Percentiles rank a stretch among this genome's conserved stretches.
Evolutionary conservation across 805 yeast genomes (phyloP).

Genomic region (Kodamaea leandrae): DNA sequence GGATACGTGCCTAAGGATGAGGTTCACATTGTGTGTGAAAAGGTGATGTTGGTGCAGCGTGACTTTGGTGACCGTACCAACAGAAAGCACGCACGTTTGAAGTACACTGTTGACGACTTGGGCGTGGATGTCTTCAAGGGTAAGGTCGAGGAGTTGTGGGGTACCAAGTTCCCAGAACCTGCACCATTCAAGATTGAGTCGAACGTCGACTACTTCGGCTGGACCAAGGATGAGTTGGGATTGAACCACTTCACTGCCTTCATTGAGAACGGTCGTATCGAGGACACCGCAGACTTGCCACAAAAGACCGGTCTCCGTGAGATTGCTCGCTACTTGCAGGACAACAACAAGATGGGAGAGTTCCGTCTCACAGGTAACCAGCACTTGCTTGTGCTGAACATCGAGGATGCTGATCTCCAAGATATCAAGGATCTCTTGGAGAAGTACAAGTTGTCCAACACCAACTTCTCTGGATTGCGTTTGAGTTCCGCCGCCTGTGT

Average conservation of each 20-base stretch:
- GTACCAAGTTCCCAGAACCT: slow-evolving; percentile 67
- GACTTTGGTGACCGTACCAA: slow-evolving; percentile 93
- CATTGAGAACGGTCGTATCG: slow-evolving; percentile 95
- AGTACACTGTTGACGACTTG: slow-evolving; percentile 93
- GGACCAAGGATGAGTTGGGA: slow-evolving; percentile 85
- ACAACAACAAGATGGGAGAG: slow-evolving; percentile 61
- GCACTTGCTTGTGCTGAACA: slow-evolving; percentile 74
- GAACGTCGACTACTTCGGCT: slow-evolving; percentile 89
- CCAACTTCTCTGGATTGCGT: slow-evolving; percentile 78
- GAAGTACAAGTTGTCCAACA: slow-evolving; percentile 78
- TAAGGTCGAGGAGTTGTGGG: slow-evolving; percentile 82
- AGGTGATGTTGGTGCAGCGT: slow-evolving; percentile 90
- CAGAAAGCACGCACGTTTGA: slow-evolving; percentile 96
- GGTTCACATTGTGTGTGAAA: slow-evolving; percentile 78
- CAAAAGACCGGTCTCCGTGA: slow-evolving; percentile 83
- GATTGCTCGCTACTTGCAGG: slow-evolving; percentile 67
- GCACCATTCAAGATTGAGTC: slow-evolving; percentile 75
- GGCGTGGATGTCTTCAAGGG: slow-evolving; percentile 80
- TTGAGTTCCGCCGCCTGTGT: slow-evolving; percentile 95
- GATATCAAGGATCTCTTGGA: slow-evolving; percentile 61
- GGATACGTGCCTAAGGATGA: slow-evolving; percentile 73
- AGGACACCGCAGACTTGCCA: slow-evolving; percentile 84
- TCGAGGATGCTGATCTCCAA: slow-evolving; percentile 66
- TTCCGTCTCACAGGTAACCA: slow-evolving; percentile 96
- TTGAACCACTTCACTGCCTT: slow-evolving; percentile 88